A percentile compares a stretch with the other conserved stretches of the same genome.
These are phyloP conservation scores for Gloeostereum incarnatum DNA, from an alignment of 768 basidiomycete genomes.

Conservation along the genomic window DNA sequence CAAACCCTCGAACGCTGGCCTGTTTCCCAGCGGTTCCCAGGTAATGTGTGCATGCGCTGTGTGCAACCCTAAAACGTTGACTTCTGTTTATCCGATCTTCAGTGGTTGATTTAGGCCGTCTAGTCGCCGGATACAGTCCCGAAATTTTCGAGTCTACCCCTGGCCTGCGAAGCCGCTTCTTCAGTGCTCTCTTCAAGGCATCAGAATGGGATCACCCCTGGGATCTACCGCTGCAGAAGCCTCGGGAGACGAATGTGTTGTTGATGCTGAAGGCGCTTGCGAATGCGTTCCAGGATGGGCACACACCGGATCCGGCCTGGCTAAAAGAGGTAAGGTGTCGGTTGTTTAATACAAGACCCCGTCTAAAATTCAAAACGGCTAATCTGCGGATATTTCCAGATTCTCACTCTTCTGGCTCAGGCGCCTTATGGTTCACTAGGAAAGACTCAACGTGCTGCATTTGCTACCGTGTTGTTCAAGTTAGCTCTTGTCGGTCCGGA, in stretches of 20 bases:
- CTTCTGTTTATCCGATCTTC: background rate
- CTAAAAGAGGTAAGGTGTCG: constrained; percentile 31
- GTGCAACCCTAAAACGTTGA: constrained; percentile 3
- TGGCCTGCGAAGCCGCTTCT: constrained; percentile 38
- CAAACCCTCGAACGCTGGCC: constrained; percentile 72
- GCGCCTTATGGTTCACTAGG: constrained; percentile 45
- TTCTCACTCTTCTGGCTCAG: constrained; percentile 43
- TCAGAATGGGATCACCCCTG: constrained; percentile 57
- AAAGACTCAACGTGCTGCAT: constrained; percentile 65
- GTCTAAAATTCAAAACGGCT: background rate
- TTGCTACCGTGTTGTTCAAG: constrained; percentile 87
- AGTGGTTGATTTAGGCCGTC: constrained; percentile 84
- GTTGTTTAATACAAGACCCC: background rate
- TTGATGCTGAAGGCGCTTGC: constrained; percentile 72
- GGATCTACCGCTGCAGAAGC: constrained; percentile 50
- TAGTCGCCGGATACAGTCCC: constrained; percentile 59
- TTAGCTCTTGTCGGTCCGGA: constrained; percentile 25
- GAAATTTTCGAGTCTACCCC: constrained; percentile 34
- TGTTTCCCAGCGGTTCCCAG: constrained; percentile 58
- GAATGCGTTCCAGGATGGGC: constrained; percentile 64
- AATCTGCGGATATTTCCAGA: constrained; percentile 24
- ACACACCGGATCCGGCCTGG: constrained; percentile 36
- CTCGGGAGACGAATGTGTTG: constrained; percentile 78
- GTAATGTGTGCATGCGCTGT: constrained; percentile 23
- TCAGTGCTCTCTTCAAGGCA: constrained; percentile 55